Evolutionary conservation across 768 basidiomycete species (phyloP).

Genomic region (Mycena maculata): DNA sequence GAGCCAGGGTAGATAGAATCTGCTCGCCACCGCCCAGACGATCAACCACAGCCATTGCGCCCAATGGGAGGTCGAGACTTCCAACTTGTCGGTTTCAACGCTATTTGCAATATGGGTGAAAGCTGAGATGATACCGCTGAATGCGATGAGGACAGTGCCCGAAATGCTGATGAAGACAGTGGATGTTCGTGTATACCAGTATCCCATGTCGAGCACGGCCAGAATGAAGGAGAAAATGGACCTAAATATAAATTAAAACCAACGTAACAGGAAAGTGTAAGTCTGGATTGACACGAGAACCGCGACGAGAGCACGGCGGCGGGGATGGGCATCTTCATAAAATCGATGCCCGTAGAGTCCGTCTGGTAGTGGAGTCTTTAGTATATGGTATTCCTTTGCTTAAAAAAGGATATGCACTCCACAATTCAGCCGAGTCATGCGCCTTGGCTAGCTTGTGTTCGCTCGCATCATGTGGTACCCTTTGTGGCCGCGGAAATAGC

Average conservation of each 20-base stretch:
- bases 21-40: slow-evolving; percentile 1
- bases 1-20: slow-evolving; percentile 15
- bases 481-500: slow-evolving; percentile 4
- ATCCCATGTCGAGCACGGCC: slow-evolving; percentile 39
- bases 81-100: slow-evolving; percentile 2
- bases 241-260: slow-evolving; percentile 30
- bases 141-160: slow-evolving; percentile 41
- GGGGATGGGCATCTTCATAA: slow-evolving; percentile 43
- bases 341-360: slow-evolving; percentile 45
- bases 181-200: slow-evolving; percentile 51
- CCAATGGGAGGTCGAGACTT: not conserved
- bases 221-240: slow-evolving; percentile 26
- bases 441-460: slow-evolving; percentile 35
- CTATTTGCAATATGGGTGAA: slow-evolving; percentile 16
- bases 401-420: slow-evolving; percentile 36
- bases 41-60: slow-evolving; percentile 20
- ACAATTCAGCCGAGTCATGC: slow-evolving; percentile 42
- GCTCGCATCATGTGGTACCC: slow-evolving; percentile 37
- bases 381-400: not conserved
- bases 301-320: slow-evolving; percentile 36
- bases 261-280: not conserved
- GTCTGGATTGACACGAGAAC: slow-evolving; percentile 32
- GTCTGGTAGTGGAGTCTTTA: slow-evolving; percentile 30
- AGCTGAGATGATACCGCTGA: slow-evolving; percentile 19
- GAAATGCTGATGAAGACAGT: slow-evolving; percentile 46